A percentile compares a stretch with the other conserved stretches of the same genome.
These are phyloP conservation scores for Diaporthe australafricana DNA, from an alignment of 2,329 filamentous ascomycete genomes.

Conservation along the genomic window DNA sequence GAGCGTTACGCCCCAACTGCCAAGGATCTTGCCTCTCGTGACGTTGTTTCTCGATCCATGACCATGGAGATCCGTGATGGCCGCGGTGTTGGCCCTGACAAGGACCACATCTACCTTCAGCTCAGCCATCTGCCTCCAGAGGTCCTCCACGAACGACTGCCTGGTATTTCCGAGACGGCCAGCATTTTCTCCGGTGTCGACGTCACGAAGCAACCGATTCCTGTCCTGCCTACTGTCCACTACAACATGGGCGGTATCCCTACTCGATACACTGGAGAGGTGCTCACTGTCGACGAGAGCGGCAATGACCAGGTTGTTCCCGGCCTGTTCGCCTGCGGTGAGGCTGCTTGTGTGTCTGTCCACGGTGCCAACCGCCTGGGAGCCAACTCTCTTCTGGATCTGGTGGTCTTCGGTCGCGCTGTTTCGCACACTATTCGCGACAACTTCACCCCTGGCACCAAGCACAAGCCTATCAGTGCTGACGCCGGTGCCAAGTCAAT, in stretches of 20 bases:
- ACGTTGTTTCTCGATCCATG: constrained; percentile 98
- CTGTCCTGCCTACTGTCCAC: constrained; percentile 95
- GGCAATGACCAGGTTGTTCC: constrained; percentile 95
- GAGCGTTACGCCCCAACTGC: constrained; percentile 97
- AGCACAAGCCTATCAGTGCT: constrained; percentile 81
- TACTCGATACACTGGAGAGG: constrained; percentile 96
- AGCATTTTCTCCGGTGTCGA: constrained; percentile 98
- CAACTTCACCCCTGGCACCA: constrained; percentile 86
- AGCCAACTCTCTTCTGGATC: constrained; percentile 97
- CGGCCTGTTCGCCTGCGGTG: constrained; percentile 95
- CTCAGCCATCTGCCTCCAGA: constrained; percentile 94
- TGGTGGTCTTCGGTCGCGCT: constrained; percentile 97
- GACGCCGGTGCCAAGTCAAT: constrained; percentile 93
- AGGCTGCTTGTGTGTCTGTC: constrained; percentile 97
- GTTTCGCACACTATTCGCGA: constrained; percentile 98
- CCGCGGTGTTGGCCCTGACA: constrained; percentile 94
- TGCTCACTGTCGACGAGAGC: constrained; percentile 85
- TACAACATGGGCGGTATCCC: constrained; percentile 99
- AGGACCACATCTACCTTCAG: constrained; percentile 99
- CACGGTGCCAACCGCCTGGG: constrained; percentile 98
- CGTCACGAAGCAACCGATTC: constrained; percentile 96
- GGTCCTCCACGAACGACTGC: constrained; percentile 93
- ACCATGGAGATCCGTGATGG: constrained; percentile 98
- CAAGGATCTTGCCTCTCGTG: constrained; percentile 96
- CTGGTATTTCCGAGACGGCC: constrained; percentile 98